Conservation (phyloP, 306 rosid genomes). For the Corylus heterophylla region DNA sequence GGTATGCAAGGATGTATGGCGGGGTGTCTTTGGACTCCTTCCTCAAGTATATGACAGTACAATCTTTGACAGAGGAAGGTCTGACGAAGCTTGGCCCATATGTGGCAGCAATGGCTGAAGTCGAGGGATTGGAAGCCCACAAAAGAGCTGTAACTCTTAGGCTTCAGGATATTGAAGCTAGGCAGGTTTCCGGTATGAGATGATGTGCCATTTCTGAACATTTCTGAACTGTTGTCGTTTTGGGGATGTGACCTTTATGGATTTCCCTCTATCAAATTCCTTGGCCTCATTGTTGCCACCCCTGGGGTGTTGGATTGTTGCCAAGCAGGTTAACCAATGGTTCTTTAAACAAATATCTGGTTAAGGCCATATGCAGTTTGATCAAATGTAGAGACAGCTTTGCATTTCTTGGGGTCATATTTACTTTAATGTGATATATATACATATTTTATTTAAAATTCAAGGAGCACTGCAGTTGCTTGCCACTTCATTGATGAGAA, state of each 20-base stretch:
- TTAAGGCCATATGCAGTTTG: too few relatives aligned
- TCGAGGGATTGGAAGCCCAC: conserved; percentile 93
- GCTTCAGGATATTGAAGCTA: conserved; percentile 85
- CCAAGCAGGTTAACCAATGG: too few relatives aligned
- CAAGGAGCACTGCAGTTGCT: too few relatives aligned
- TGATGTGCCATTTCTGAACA: conserved; percentile 20
- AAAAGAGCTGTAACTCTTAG: conserved; percentile 93
- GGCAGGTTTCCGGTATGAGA: conserved; percentile 49
- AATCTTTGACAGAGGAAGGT: conserved; percentile 95
- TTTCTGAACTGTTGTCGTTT: background rate
- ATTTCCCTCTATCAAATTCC: too few relatives aligned
- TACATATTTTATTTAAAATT: too few relatives aligned
- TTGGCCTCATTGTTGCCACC: too few relatives aligned
- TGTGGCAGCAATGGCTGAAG: conserved; percentile 91
- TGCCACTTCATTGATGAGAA: too few relatives aligned
- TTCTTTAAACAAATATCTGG: too few relatives aligned
- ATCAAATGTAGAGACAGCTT: too few relatives aligned
- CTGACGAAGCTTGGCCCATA: conserved; percentile 80
- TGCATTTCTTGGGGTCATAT: too few relatives aligned
- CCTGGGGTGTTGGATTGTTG: too few relatives aligned
- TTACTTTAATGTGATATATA: too few relatives aligned
- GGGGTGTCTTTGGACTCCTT: conserved; percentile 94
- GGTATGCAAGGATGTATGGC: conserved; percentile 96
- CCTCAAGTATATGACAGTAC: conserved; percentile 88
- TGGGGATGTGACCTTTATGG: background rate